phyloP scores from a whole-genome alignment of 306 rosid species.

The Rosa persica region DNA sequence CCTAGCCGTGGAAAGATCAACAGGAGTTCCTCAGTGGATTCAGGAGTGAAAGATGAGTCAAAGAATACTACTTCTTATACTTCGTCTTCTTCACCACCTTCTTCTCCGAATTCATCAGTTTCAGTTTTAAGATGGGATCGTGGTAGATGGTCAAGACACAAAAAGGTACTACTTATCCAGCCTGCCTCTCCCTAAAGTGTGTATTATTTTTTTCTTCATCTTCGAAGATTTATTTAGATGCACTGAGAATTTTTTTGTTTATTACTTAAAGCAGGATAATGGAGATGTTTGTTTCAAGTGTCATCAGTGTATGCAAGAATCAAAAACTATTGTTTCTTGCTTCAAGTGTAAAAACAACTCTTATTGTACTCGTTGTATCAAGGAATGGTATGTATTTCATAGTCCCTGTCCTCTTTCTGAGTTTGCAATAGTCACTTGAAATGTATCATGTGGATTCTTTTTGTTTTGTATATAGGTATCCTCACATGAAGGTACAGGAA shows the following conservation, averaged over 20 bases:
- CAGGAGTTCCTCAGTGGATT: constrained; percentile 21
- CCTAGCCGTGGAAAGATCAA: constrained; percentile 2
- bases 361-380: constrained; percentile 63
- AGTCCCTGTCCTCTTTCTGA: not conserved
- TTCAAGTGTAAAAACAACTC: constrained; percentile 49
- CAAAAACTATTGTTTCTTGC: constrained; percentile 47
- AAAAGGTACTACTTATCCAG: constrained; percentile 30
- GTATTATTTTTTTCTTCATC: constrained; percentile 4
- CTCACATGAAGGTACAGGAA: constrained; percentile 50
- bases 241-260: constrained; percentile 17
- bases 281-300: constrained; percentile 39
- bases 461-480: constrained; percentile 51
- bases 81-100: constrained; percentile 21
- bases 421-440: constrained; percentile 2
- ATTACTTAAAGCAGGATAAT: constrained; percentile 32
- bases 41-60: not conserved
- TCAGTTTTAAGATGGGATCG: not conserved
- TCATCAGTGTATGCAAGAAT: constrained; percentile 74
- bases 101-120: constrained; percentile 22
- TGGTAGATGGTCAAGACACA: not conserved
- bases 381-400: constrained; percentile 52
- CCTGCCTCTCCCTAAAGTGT: constrained; percentile 7
- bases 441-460: constrained; percentile 21
- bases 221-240: not conserved
- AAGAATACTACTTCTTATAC: constrained; percentile 11